Base-by-base conservation (phyloP, 2,329 filamentous ascomycete genomes). In the Byssochlamys sp. region DNA sequence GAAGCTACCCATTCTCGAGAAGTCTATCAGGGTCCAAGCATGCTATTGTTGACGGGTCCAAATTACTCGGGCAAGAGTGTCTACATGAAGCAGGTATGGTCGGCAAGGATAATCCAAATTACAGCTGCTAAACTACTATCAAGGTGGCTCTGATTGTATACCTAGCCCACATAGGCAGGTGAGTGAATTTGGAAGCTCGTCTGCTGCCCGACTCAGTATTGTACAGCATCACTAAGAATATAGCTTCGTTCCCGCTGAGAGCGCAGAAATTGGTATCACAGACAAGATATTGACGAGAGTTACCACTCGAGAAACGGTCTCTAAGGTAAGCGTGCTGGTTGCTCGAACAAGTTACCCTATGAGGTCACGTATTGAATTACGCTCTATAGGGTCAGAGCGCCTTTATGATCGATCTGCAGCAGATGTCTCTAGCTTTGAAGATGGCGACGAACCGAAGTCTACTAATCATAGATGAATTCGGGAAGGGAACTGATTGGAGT, bases 31-130 rank as follows among this genome's bases (percentile, higher is more conserved):
- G 69, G 68, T 2, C 84, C 88, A 11, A 90, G 82, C 62, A 87
- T 90, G 74, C 70, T 96, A 11, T 76, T 96, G 4, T 73, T 99
- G 65, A 97, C 94, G 0, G 94, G 94, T 0, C 91, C 94, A 3
- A 99, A 99, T 65, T 95, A 94, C 70, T 97, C 94, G 0, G 94
- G 94, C 0, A 99, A 99, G 72, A 97, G 91, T 64, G 84, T 97
- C 0, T 97, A 96, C 71, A 80, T 97, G 68, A 99, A 95, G 71
- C 92, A 99, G 70, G 72, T 69, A 58, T 61, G 60, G n/a, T 14
- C 9, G 3, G 12, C 3, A 12, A 26, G 9, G 29, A 39, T 26
- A 35, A 19, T 19, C 49, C 9, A 29, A 55, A 11, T 10, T 25
- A 27, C 24, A 11, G n/a, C 29, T 52, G 39, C 39, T 45, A 45